These are phyloP conservation scores for Plantago ovata DNA, from an alignment of 257 asterid species.

Conservation along the genomic window DNA sequence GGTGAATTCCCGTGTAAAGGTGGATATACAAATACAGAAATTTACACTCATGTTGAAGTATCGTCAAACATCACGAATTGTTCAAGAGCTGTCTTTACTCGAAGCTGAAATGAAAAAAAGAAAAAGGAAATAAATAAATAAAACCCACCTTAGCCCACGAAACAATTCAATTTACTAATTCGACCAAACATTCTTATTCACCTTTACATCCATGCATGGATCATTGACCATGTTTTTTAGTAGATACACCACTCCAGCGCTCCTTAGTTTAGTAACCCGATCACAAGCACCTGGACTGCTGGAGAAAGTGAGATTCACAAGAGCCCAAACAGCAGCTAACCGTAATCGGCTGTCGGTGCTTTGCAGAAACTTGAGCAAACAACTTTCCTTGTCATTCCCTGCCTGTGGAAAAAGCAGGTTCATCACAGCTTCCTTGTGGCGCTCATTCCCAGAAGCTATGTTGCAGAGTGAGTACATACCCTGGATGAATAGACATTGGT, in stretches of 20 bases:
- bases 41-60: conserved; percentile 41
- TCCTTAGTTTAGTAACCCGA: conserved; percentile 53
- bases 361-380: conserved; percentile 57
- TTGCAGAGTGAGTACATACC: conserved; percentile 73
- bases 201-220: conserved; percentile 92
- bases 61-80: conserved; percentile 56
- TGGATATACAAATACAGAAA: conserved; percentile 21
- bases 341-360: conserved; percentile 69
- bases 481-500: conserved; percentile 29
- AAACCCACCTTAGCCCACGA: conserved; percentile 24
- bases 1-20: conserved; percentile 19
- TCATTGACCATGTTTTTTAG: conserved; percentile 73
- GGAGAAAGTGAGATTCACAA: conserved; percentile 74
- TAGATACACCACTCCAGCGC: conserved; percentile 56
- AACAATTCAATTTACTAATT: conserved; percentile 12
- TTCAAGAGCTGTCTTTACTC: conserved; percentile 51
- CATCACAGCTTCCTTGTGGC: conserved; percentile 89
- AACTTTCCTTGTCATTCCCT: conserved; percentile 34
- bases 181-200: conserved; percentile 22
- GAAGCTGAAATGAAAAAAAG: conserved; percentile 52
- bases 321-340: conserved; percentile 72
- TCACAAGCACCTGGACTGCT: conserved; percentile 55
- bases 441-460: conserved; percentile 83
- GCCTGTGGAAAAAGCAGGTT: conserved; percentile 47
- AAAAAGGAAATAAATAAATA: conserved; percentile 7